phyloP scores from a whole-genome alignment of 129 eudicot species.

The Chrysanthemum makinoi region DNA sequence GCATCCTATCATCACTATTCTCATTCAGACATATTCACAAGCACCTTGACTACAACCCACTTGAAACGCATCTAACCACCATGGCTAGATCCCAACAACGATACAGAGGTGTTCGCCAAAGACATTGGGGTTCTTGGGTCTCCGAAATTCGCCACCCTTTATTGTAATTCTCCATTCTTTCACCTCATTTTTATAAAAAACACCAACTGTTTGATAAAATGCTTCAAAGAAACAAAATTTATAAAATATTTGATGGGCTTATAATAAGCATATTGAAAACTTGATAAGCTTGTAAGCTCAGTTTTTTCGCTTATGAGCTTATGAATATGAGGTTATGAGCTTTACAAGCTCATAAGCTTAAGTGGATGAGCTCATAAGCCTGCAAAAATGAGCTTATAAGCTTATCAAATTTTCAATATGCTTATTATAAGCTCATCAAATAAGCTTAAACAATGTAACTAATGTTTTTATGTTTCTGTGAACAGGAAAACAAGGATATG shows the following conservation, averaged over 20 bases:
- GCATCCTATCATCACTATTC: neutral
- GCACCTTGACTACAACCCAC: constrained; percentile 23
- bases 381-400: too few species aligned
- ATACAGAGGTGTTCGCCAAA: constrained; percentile 88
- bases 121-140: constrained; percentile 99
- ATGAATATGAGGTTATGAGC: too few species aligned
- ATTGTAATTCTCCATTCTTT: constrained; percentile 43
- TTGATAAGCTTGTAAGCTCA: too few species aligned
- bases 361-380: too few species aligned
- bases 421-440: too few species aligned
- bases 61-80: constrained; percentile 27
- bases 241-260: neutral
- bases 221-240: constrained; percentile 7
- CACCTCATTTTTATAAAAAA: neutral
- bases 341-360: too few species aligned
- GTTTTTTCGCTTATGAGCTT: too few species aligned
- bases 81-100: constrained; percentile 88
- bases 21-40: constrained; percentile 37
- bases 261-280: too few species aligned
- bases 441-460: neutral
- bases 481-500: constrained; percentile 91
- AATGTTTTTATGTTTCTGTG: constrained; percentile 7
- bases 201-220: constrained; percentile 12
- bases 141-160: constrained; percentile 98
- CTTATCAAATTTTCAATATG: too few species aligned